Conservation (phyloP, 345 rosid species). For the Salix arbutifolia region DNA sequence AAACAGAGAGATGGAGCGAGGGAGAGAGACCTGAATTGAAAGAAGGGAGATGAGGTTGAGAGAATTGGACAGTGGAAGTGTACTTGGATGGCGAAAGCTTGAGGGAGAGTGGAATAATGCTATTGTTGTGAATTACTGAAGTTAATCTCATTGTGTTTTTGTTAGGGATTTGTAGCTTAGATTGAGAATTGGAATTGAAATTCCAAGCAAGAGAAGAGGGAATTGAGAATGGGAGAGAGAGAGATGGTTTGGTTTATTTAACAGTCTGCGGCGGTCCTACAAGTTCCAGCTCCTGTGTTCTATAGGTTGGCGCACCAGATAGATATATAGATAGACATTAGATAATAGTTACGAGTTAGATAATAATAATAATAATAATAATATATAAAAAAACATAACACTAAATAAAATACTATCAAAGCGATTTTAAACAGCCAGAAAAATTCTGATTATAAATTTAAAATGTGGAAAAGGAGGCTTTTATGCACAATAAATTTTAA, state of each 20-base stretch:
- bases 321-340: background rate
- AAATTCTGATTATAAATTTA: too few species aligned
- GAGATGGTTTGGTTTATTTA: background rate
- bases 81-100: constrained; percentile 28
- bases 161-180: background rate
- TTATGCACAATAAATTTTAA: too few species aligned
- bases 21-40: constrained; percentile 29
- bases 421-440: too few species aligned
- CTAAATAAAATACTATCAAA: too few species aligned
- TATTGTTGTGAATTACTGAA: constrained; percentile 47
- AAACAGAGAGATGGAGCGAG: background rate
- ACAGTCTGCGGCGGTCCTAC: background rate
- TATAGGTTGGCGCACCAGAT: background rate
- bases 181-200: background rate
- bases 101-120: constrained; percentile 30
- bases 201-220: background rate
- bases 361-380: too few species aligned
- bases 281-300: background rate
- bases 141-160: constrained; percentile 47
- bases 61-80: constrained; percentile 29
- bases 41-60: constrained; percentile 22
- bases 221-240: too few species aligned
- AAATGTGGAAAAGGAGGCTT: too few species aligned
- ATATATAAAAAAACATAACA: too few species aligned
- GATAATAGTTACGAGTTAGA: too few species aligned